Evolutionary conservation across 805 yeast species (phyloP).

Genomic region (Yarrowia deformans): DNA sequence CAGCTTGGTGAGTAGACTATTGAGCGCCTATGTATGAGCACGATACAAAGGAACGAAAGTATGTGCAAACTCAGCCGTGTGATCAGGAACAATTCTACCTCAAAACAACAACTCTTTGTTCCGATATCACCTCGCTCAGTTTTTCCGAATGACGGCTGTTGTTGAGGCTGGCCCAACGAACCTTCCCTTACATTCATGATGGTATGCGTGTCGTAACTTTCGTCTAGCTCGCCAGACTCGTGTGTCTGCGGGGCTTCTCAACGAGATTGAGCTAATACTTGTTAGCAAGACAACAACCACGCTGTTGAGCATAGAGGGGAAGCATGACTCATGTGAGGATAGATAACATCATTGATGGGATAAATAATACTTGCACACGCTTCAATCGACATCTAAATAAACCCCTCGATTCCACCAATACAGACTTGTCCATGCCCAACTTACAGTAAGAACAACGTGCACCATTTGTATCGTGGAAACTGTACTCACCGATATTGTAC

Average conservation of each 20-base stretch:
- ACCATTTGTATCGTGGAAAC: too few species aligned
- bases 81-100: neutral
- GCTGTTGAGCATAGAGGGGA: slow-evolving; percentile 35
- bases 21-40: too few species aligned
- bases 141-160: slow-evolving; percentile 18
- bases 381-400: too few species aligned
- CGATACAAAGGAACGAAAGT: too few species aligned
- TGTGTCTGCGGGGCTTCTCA: slow-evolving; percentile 39
- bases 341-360: too few species aligned
- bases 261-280: slow-evolving; percentile 10
- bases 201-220: slow-evolving; percentile 37
- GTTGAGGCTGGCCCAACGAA: slow-evolving; percentile 36
- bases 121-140: neutral
- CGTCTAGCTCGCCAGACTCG: slow-evolving; percentile 38
- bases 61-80: too few species aligned
- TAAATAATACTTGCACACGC: too few species aligned
- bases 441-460: neutral
- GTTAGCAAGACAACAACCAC: slow-evolving; percentile 6
- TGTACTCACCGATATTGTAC: neutral
- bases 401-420: neutral
- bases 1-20: too few species aligned
- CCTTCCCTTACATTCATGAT: slow-evolving; percentile 6
- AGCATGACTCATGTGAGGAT: slow-evolving; percentile 26
- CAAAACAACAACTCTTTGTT: neutral
- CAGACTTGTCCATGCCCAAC: neutral